Evolutionary conservation across 108 stramenopile genomes (phyloP).

Genomic region (Mayamaea pseudoterrestris): DNA sequence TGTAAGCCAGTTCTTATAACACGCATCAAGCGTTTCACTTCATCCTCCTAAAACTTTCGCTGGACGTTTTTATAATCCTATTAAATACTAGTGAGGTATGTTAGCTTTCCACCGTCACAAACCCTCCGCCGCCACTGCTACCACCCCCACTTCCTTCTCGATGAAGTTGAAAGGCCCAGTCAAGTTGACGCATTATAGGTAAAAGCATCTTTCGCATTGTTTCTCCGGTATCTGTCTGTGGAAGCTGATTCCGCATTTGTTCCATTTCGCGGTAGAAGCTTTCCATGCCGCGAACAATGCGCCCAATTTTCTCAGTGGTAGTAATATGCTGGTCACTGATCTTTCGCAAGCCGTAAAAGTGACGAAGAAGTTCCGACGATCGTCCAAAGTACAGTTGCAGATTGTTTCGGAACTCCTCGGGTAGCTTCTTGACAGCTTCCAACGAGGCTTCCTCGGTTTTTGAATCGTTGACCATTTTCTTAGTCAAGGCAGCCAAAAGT

Average conservation of each 20-base stretch:
- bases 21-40: too few species aligned
- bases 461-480: conserved; percentile 68
- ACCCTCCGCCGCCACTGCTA: conserved; percentile 55
- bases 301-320: conserved; percentile 39
- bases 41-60: too few species aligned
- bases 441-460: conserved; percentile 68
- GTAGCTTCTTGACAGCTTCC: conserved; percentile 44
- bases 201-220: conserved; percentile 71
- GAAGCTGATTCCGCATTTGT: conserved; percentile 34
- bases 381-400: conserved; percentile 71
- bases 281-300: conserved; percentile 70
- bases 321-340: conserved; percentile 8
- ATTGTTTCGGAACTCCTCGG: conserved; percentile 57
- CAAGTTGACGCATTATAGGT: conserved; percentile 83
- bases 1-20: too few species aligned
- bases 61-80: too few species aligned
- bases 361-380: conserved; percentile 68
- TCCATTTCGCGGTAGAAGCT: conserved; percentile 53
- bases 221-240: conserved; percentile 37
- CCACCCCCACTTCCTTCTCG: conserved; percentile 49
- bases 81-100: too few species aligned
- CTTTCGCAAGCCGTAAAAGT: conserved; percentile 71
- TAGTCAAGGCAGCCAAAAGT: conserved; percentile 63
- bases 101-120: conserved; percentile 53
- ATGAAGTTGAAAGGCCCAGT: conserved; percentile 77